Evolutionary conservation across 2,329 filamentous ascomycete genomes (phyloP).

Genomic region (Mollisia scopiformis): DNA sequence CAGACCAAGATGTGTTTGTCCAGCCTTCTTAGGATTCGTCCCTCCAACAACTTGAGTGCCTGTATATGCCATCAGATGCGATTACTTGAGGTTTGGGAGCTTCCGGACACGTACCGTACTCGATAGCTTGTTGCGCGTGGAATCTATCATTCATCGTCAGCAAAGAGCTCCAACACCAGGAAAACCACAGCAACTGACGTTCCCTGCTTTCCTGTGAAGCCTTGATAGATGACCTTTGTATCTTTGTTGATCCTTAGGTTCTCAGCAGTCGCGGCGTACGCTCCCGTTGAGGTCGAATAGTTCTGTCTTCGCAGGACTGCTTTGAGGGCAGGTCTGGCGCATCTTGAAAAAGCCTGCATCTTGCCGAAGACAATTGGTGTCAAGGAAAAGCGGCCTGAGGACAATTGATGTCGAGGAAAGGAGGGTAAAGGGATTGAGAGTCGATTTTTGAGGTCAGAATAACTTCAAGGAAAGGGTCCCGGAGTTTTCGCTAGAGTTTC

Average conservation of each 20-base stretch:
- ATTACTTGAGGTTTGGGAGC: constrained; percentile 12
- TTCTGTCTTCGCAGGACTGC: constrained; percentile 70
- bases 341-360: constrained; percentile 87
- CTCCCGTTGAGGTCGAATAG: constrained; percentile 73
- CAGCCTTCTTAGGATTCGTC: constrained; percentile 99
- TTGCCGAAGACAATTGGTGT: constrained; percentile 43
- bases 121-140: constrained; percentile 93
- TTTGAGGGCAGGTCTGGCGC: constrained; percentile 68
- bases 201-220: constrained; percentile 97
- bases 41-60: constrained; percentile 97
- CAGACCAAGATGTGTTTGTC: constrained; percentile 82
- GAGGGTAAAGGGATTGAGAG: constrained; percentile 19
- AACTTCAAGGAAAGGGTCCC: constrained; percentile 11
- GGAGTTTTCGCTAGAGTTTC: neutral
- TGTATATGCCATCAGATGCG: constrained; percentile 44
- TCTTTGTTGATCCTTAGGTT: constrained; percentile 93
- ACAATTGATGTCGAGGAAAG: constrained; percentile 36
- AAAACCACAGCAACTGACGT: constrained; percentile 61
- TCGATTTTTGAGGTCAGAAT: constrained; percentile 16
- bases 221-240: constrained; percentile 95
- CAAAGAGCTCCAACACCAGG: neutral
- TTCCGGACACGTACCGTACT: constrained; percentile 73
- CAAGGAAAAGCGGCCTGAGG: constrained; percentile 25
- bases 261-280: constrained; percentile 72
- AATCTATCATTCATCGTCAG: constrained; percentile 63